These are phyloP conservation scores for Crepidotus variabilis DNA, from an alignment of 768 basidiomycete genomes.

Conservation along the genomic window DNA sequence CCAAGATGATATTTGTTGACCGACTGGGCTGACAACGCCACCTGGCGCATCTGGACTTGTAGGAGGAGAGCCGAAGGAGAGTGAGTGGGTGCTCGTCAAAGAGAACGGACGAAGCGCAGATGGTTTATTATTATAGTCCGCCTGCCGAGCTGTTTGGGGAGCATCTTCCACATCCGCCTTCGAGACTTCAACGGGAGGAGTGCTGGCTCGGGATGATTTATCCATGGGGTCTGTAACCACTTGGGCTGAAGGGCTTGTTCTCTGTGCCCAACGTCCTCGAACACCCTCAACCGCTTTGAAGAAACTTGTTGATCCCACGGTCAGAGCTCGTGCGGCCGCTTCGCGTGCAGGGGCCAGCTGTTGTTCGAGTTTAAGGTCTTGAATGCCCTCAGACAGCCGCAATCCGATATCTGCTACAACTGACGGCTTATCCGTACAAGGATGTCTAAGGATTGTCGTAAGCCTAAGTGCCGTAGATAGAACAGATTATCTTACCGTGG, in stretches of 20 bases:
- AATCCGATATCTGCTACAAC: constrained; percentile 90
- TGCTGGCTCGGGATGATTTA: constrained; percentile 29
- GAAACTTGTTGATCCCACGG: constrained; percentile 71
- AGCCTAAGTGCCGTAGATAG: not conserved
- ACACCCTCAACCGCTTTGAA: constrained; percentile 92
- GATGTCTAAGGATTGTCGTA: constrained; percentile 56
- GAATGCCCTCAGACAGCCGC: constrained; percentile 88
- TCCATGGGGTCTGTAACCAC: constrained; percentile 13
- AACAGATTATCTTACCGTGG: constrained; percentile 54
- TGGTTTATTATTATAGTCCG: constrained; percentile 13
- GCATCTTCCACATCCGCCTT: constrained; percentile 30
- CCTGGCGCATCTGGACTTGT: constrained; percentile 11
- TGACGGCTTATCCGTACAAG: constrained; percentile 87
- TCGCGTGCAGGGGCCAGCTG: constrained; percentile 92
- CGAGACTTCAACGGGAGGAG: constrained; percentile 36
- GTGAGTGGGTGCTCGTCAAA: constrained; percentile 21
- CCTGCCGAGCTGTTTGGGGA: constrained; percentile 17
- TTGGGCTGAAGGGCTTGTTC: constrained; percentile 12
- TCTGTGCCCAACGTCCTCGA: constrained; percentile 61
- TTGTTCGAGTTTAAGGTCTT: constrained; percentile 90
- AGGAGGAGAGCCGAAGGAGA: constrained; percentile 17
- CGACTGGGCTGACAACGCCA: not conserved
- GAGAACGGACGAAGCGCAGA: constrained; percentile 22
- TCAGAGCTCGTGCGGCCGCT: constrained; percentile 76
- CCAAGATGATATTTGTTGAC: constrained; percentile 28